Evolutionary conservation across 2,329 filamentous ascomycete genomes (phyloP).

Genomic region (Tolypocladium capitatum): DNA sequence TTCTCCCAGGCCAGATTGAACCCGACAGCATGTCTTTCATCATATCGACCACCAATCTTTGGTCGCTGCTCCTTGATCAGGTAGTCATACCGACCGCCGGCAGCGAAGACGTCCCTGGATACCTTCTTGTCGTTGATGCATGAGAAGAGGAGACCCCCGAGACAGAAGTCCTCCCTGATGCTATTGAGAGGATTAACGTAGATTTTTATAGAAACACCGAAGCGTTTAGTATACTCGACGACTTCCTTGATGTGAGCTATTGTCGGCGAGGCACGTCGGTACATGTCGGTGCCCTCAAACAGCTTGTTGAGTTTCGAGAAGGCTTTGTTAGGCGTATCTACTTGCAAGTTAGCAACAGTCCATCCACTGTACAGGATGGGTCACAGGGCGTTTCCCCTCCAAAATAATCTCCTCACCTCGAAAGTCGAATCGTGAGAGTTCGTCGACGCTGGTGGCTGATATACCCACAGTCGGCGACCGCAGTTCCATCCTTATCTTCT

Average conservation of each 20-base stretch:
- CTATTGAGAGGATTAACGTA: slow-evolving; percentile 78
- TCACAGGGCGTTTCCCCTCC: background rate
- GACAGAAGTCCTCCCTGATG: slow-evolving; percentile 84
- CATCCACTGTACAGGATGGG: too few relatives aligned
- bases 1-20: slow-evolving; percentile 86
- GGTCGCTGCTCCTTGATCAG: slow-evolving; percentile 75
- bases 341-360: slow-evolving; percentile 7
- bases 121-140: slow-evolving; percentile 78
- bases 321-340: slow-evolving; percentile 42
- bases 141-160: slow-evolving; percentile 75
- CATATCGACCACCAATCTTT: slow-evolving; percentile 46
- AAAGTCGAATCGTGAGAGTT: slow-evolving; percentile 84
- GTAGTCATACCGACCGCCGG: slow-evolving; percentile 84
- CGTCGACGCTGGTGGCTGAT: slow-evolving; percentile 79
- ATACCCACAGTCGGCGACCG: slow-evolving; percentile 70
- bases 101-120: slow-evolving; percentile 68
- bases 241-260: slow-evolving; percentile 73
- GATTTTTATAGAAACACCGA: slow-evolving; percentile 63
- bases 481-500: slow-evolving; percentile 69
- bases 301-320: slow-evolving; percentile 45
- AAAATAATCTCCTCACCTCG: slow-evolving; percentile 40
- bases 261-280: slow-evolving; percentile 60
- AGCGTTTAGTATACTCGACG: slow-evolving; percentile 59
- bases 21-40: slow-evolving; percentile 72
- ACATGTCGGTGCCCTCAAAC: slow-evolving; percentile 51